These are phyloP conservation scores for Chaetomium sp. DNA, from an alignment of 2,329 filamentous ascomycete species.

Conservation along the genomic window DNA sequence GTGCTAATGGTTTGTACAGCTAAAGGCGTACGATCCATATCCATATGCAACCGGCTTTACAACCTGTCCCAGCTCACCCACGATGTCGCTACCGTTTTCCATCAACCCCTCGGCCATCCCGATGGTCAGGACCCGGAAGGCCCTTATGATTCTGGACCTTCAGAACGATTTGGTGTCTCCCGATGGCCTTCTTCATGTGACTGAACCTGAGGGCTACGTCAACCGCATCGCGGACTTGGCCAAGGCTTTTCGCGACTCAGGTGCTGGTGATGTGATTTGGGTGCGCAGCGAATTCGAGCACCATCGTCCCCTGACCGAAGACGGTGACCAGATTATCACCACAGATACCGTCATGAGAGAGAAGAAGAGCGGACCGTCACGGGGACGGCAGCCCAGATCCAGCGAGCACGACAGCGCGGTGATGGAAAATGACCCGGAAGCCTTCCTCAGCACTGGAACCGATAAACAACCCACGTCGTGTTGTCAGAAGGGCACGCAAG, in stretches of 20 bases:
- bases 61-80: not conserved
- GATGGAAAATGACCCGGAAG: slow-evolving; percentile 38
- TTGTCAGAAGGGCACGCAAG: slow-evolving; percentile 39
- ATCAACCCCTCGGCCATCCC: slow-evolving; percentile 52
- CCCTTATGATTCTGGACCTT: slow-evolving; percentile 75
- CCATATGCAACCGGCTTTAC: too few relatives aligned
- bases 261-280: slow-evolving; percentile 72
- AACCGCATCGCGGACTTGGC: slow-evolving; percentile 60
- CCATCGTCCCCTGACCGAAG: slow-evolving; percentile 44
- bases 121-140: slow-evolving; percentile 54
- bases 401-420: slow-evolving; percentile 28
- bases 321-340: slow-evolving; percentile 46
- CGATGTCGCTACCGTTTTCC: slow-evolving; percentile 41
- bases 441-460: slow-evolving; percentile 27
- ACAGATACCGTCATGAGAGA: slow-evolving; percentile 29
- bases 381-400: slow-evolving; percentile 18
- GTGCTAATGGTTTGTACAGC: too few relatives aligned
- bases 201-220: slow-evolving; percentile 58
- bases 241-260: slow-evolving; percentile 63
- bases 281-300: slow-evolving; percentile 67
- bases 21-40: too few relatives aligned
- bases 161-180: slow-evolving; percentile 81
- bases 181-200: slow-evolving; percentile 61
- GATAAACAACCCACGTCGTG: slow-evolving; percentile 33
- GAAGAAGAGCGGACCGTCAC: slow-evolving; percentile 15